Base-by-base conservation (phyloP, 2,329 filamentous ascomycete genomes). In the Venturia aucupariae region DNA sequence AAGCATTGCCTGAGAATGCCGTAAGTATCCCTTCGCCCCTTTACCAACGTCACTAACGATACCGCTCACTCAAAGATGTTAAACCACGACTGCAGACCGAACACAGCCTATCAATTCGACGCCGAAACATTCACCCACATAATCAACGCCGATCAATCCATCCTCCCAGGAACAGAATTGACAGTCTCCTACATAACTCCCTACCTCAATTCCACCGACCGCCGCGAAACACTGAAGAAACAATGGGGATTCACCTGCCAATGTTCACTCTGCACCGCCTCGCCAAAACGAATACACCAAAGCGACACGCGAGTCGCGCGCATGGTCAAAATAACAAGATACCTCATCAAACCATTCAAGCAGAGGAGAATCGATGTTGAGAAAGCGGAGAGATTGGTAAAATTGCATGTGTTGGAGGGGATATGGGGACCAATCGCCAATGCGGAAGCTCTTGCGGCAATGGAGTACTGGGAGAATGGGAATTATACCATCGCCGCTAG, bases 71-170 rank as follows among this genome's bases (percentile, higher is more conserved):
- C 24, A 39, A 22, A 65, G 44, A 70, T 75, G 2, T 69, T 78
- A 62, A 79, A 79, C 65, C 77, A 79, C 66, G 76, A 75, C 64
- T 78, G 77, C 65, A 71, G 72, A 27, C 76, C 76, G 27, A 78
- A 77, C 67, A 73, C 71, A 48, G 72, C 70, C 19, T 77, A 75
- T 67, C 73, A 74, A 59, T 74, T 76, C 60, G 73, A 77, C 64
- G 68, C 71, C 13, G 64, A 64, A 5, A 75, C 73, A 0, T 69
- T 79, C 24, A 69, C 72, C 15, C 76, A 77, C 35, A 71, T 72
- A 7, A 72, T 77, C 10, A 70, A 73, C 38, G 75, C 76, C 1
- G 72, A 74, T 0, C 68, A 73, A 22, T 73, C 75, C 44, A 76
- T 79, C 46, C 60, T 68, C 10, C 70, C 71, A 0, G 76, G 75